Evolutionary conservation across 176 grass and related monocot genomes (phyloP), one percentile per base, ranked within the genome.

Genomic region (Eremochloa ophiuroides): DNA sequence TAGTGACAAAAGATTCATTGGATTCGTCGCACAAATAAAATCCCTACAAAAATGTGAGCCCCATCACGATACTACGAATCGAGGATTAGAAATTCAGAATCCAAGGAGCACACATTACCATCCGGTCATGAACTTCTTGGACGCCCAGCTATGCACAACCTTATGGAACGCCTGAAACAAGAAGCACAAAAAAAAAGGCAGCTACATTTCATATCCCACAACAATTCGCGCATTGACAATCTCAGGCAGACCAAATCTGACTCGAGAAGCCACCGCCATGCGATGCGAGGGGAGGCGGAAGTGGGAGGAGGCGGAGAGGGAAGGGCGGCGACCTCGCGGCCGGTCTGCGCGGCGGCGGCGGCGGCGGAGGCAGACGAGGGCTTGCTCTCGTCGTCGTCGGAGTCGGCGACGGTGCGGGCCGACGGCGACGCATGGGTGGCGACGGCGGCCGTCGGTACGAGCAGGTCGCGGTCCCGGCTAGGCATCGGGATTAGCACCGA

Each of bases 121-220:
- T 87, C 90, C 90, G 43, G 93, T 97, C 90, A 93, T 97, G 64
- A 93, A 97, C 83, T 91, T 97, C 74, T 97, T 97, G 39, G 90
- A 91, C 63, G 93, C 90, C 93, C 90, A 92, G 71, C 87, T 93
- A 53, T 89, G 90, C 51, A 97, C 46, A 48, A 97, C 88, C 74
- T 93, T 97, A 38, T 77, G 78, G 71, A 97, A 91, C 4, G 90
- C 90, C 91, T 97, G 84, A 51, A 85, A 50, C 37, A 79, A 79
- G 35, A 74, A 79, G 29, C 44, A 34, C 26, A 44, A 31, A 8
- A 25, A 14, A 50, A 56, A 70, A 87, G 34, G n/a, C 43, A 69
- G 20, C 70, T 58, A 59, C 80, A 79, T 83, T 87, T 83, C 66
- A 43, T 47, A 73, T 73, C 33, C 22, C 20, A 60, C 7, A n/a